Evolutionary conservation across 805 yeast genomes (phyloP), one percentile per base, ranked within the genome.

Genomic region (Debaryomyces prosopidis): DNA sequence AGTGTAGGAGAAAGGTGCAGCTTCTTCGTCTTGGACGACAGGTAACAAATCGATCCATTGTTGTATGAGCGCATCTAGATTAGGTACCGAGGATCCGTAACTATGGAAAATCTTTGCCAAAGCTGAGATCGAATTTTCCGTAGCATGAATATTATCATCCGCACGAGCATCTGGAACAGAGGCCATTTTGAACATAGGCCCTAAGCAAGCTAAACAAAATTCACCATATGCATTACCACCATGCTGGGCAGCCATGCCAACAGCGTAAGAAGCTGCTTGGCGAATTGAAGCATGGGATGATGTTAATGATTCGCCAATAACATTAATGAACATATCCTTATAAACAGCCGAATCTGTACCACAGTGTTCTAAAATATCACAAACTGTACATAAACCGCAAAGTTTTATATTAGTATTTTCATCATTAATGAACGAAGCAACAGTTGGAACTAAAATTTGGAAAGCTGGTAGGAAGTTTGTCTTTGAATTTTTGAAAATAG

Each of bases 41-140:
- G 98, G 99, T 53, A 94, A 78, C 9, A 89, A 77, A 49, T 77
- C 76, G 43, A 94, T 71, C 98, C 98, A 94, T 48, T 79, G 85
- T 26, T 75, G 77, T 40, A 88, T 70, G 19, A 87, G 79, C 19
- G 77, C 73, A 50, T 85, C 81, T 46, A 82, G 67, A 59, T 83
- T 80, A 26, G 90, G 84, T 40, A 88, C 72, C 3, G 69, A 49
- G 4, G 75, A 56, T n/a, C 85, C 83, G 55, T 76, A 83, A 12
- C 81, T 67, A 50, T 84, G 87, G 49, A 91, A 75, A 8, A 92
- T 80, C 63, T 89, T 89, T 30, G 97, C 92, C 51, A 94, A 84
- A 1, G 97, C 81, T 3, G 88, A 79, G 47, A 85, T 75, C 10
- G 89, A 85, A 58, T 86, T 87, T 65, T 94, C 99, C 1, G 97